Evolutionary conservation across 1,139 yeast species (phyloP).

Genomic region (Geotrichum bryndzae): DNA sequence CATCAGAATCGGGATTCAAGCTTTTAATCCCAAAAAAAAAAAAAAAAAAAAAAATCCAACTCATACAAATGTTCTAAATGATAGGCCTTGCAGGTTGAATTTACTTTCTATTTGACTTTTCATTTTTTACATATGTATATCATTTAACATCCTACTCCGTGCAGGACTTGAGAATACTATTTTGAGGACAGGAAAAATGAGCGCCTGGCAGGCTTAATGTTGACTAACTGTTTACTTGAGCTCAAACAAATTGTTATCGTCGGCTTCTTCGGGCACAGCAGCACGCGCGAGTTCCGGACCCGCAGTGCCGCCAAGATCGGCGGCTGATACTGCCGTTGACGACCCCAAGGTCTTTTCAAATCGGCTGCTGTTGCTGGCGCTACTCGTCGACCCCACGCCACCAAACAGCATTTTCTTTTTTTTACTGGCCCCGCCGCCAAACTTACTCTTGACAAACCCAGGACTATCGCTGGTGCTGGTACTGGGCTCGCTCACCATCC

Average conservation of each 20-base stretch:
- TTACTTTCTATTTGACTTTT: no score
- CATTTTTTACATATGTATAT: no score
- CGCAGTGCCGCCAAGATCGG: neutral
- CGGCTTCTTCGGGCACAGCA: neutral
- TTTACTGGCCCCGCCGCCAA: neutral
- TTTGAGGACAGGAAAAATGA: no score
- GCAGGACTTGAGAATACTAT: no score
- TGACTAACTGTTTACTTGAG: neutral
- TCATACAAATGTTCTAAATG: no score
- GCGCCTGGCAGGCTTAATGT: no score
- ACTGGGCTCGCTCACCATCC: conserved; percentile 14
- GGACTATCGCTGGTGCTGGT: neutral
- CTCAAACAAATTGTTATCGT: neutral
- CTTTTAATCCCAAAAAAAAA: no score
- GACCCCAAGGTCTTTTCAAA: neutral
- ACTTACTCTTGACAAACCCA: neutral
- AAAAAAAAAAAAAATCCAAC: no score
- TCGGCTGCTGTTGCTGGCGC: neutral
- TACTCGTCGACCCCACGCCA: neutral
- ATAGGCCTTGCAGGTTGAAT: no score
- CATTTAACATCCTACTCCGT: no score
- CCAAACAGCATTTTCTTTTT: neutral
- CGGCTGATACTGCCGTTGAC: neutral
- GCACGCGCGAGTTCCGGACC: neutral
- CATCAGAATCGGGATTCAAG: no score